These are phyloP conservation scores for Teratosphaeria destructans DNA, from an alignment of 2,329 filamentous ascomycete species.

Conservation along the genomic window DNA sequence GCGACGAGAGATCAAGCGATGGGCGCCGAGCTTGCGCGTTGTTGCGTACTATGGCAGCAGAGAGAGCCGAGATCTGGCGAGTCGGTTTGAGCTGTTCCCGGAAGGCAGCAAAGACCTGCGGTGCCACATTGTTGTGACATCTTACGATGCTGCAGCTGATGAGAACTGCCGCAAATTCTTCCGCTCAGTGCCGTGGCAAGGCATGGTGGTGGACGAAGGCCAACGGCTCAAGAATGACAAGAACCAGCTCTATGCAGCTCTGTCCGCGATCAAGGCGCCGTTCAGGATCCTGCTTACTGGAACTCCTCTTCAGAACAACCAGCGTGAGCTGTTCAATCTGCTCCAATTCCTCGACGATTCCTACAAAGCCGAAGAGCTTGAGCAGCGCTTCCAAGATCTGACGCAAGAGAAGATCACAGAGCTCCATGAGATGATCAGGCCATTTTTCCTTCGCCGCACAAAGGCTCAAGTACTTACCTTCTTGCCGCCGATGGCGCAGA, in stretches of 20 bases:
- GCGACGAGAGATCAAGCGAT: slow-evolving; percentile 90
- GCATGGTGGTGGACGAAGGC: slow-evolving; percentile 86
- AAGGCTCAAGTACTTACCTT: slow-evolving; percentile 87
- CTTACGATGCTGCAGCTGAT: slow-evolving; percentile 80
- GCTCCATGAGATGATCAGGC: slow-evolving; percentile 73
- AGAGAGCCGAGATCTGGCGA: slow-evolving; percentile 63
- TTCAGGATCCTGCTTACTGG: slow-evolving; percentile 79
- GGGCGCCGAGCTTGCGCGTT: slow-evolving; percentile 75
- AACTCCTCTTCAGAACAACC: slow-evolving; percentile 92
- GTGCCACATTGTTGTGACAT: slow-evolving; percentile 88
- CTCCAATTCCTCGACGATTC: slow-evolving; percentile 78
- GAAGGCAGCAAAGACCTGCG: slow-evolving; percentile 54
- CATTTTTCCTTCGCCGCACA: slow-evolving; percentile 63
- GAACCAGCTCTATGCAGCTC: slow-evolving; percentile 65
- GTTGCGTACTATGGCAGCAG: slow-evolving; percentile 85
- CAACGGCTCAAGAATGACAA: slow-evolving; percentile 91
- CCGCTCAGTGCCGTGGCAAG: slow-evolving; percentile 66
- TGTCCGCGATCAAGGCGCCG: slow-evolving; percentile 63
- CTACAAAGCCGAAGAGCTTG: slow-evolving; percentile 60
- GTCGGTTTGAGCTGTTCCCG: slow-evolving; percentile 77
- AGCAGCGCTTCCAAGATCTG: slow-evolving; percentile 65
- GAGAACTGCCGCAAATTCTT: slow-evolving; percentile 61
- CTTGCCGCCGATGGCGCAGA: slow-evolving; percentile 83
- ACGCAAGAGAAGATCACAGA: slow-evolving; percentile 71
- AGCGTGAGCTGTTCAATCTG: slow-evolving; percentile 90